Conservation (phyloP, 2,329 filamentous ascomycete genomes). For the Ascochyta pisi region DNA sequence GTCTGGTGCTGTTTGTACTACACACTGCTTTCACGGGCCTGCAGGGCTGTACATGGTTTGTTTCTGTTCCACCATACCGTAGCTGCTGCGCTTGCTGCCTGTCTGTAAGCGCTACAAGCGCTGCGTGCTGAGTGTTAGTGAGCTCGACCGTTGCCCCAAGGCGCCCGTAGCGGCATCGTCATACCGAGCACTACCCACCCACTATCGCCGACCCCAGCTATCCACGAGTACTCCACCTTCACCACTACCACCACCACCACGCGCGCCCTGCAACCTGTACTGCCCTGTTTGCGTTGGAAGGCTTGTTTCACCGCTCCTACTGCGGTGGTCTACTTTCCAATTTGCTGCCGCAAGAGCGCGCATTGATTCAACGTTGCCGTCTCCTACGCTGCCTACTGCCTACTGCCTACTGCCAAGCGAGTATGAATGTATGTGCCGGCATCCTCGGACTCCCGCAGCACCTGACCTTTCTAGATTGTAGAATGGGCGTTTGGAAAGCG, state of each 20-base stretch:
- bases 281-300: background rate
- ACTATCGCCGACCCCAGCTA: slow-evolving; percentile 3
- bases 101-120: slow-evolving; percentile 2
- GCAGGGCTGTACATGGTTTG: slow-evolving; percentile 1
- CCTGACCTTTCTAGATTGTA: slow-evolving; percentile 70
- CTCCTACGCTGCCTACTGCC: background rate
- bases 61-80: background rate
- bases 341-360: background rate
- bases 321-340: too few relatives aligned
- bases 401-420: slow-evolving; percentile 24
- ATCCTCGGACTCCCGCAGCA: background rate
- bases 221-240: slow-evolving; percentile 1
- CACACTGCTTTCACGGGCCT: background rate
- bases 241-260: slow-evolving; percentile 1
- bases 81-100: slow-evolving; percentile 1
- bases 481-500: slow-evolving; percentile 99
- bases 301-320: background rate
- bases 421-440: slow-evolving; percentile 63
- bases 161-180: slow-evolving; percentile 13
- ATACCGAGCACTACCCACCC: slow-evolving; percentile 9
- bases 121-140: background rate
- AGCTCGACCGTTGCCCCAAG: slow-evolving; percentile 4
- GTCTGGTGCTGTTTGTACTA: background rate
- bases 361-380: background rate
- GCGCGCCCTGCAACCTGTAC: background rate